phyloP scores from a whole-genome alignment of 495 filamentous ascomycete species.

The Monascus purpureus region DNA sequence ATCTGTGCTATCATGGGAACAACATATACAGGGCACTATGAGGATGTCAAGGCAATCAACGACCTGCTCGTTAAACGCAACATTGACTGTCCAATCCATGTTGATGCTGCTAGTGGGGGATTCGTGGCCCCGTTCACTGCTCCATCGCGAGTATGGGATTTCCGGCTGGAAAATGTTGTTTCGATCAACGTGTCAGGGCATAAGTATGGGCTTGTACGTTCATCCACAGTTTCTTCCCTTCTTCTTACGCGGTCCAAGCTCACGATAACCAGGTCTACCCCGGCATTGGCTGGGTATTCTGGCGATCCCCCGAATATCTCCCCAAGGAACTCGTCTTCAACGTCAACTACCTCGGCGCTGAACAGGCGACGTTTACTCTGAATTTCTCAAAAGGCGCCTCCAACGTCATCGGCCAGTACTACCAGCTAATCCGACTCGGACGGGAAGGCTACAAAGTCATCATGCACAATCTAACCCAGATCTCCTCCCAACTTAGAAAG shows the following conservation, averaged over 20 bases:
- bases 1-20: constrained; percentile 68
- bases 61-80: constrained; percentile 51
- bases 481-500: constrained; percentile 55
- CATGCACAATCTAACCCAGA: constrained; percentile 68
- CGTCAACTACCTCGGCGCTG: constrained; percentile 77
- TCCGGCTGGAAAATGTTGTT: constrained; percentile 58
- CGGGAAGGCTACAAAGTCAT: constrained; percentile 65
- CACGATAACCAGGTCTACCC: too few relatives aligned
- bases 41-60: constrained; percentile 67
- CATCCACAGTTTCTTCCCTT: too few relatives aligned
- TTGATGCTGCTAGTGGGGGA: constrained; percentile 65
- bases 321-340: constrained; percentile 77
- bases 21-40: constrained; percentile 74
- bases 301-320: constrained; percentile 58
- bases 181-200: constrained; percentile 73
- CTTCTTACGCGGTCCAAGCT: too few relatives aligned
- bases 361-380: constrained; percentile 71
- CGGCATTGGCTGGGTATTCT: constrained; percentile 70
- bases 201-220: constrained; percentile 55
- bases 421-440: constrained; percentile 69
- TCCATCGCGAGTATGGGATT: constrained; percentile 62
- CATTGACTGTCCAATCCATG: constrained; percentile 60
- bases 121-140: constrained; percentile 69
- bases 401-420: constrained; percentile 76
- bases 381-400: constrained; percentile 75